A percentile compares a stretch with the other conserved stretches of the same genome.
phyloP scores from a whole-genome alignment of 352 stramenopile species.

The Phytopythium chamaehyphon region DNA sequence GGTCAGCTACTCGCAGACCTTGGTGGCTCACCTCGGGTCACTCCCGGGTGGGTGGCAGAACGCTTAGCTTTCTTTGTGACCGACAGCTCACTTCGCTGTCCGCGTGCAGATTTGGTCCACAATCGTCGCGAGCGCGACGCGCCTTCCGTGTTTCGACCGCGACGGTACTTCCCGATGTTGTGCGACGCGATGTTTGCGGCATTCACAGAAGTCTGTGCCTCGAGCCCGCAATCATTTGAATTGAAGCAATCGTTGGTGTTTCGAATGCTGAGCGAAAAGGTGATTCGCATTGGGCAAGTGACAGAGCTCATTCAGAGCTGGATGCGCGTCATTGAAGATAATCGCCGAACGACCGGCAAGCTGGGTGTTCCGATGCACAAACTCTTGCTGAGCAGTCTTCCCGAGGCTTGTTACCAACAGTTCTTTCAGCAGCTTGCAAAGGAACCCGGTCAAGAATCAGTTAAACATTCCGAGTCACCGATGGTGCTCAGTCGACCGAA shows the following conservation, averaged over 20 bases:
- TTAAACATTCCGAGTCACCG: not conserved
- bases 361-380: slow-evolving; percentile 11
- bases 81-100: not conserved
- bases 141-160: slow-evolving; percentile 39
- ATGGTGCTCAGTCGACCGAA: slow-evolving; percentile 26
- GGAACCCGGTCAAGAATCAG: slow-evolving; percentile 4
- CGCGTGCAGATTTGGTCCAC: slow-evolving; percentile 47
- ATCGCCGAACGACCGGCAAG: not conserved
- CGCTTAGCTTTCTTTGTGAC: not conserved
- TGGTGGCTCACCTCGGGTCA: slow-evolving; percentile 38
- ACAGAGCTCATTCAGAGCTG: slow-evolving; percentile 41
- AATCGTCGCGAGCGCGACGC: slow-evolving; percentile 48
- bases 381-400: slow-evolving; percentile 38
- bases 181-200: slow-evolving; percentile 36
- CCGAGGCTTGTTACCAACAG: slow-evolving; percentile 43
- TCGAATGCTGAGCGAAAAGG: slow-evolving; percentile 57
- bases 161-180: slow-evolving; percentile 41
- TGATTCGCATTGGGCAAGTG: slow-evolving; percentile 52
- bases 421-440: slow-evolving; percentile 43
- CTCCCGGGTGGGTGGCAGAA: slow-evolving; percentile 35
- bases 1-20: slow-evolving; percentile 17
- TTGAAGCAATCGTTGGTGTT: slow-evolving; percentile 24
- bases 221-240: not conserved
- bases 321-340: slow-evolving; percentile 25
- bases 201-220: slow-evolving; percentile 8